phyloP scores from a whole-genome alignment of 108 stramenopile genomes.

The Pseudonitzschia delicatissima region DNA sequence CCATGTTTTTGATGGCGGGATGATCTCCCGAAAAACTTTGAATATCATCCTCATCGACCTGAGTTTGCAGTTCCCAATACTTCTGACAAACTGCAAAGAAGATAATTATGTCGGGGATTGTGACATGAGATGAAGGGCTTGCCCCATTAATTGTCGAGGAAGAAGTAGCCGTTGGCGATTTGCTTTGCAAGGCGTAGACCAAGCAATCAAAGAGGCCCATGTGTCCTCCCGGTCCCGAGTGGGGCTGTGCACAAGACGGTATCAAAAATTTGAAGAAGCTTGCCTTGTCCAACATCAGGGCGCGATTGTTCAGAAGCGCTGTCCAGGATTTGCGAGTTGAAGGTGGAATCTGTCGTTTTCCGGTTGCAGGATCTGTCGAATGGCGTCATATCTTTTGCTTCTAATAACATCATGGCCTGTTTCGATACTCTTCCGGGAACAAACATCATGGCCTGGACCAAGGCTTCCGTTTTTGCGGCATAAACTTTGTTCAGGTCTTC shows the following conservation, averaged over 20 bases:
- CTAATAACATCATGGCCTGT: slow-evolving; percentile 4
- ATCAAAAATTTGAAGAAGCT: slow-evolving; percentile 54
- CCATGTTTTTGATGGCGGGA: slow-evolving; percentile 25
- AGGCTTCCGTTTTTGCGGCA: slow-evolving; percentile 16
- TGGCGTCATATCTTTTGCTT: not conserved
- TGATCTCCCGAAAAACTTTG: slow-evolving; percentile 26
- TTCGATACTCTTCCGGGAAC: slow-evolving; percentile 1
- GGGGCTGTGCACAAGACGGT: slow-evolving; percentile 57
- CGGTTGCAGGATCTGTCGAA: not conserved
- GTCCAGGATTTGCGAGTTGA: slow-evolving; percentile 52
- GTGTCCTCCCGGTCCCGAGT: slow-evolving; percentile 72
- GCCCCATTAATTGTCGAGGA: slow-evolving; percentile 6
- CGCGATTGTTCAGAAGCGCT: slow-evolving; percentile 27
- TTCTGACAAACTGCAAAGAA: slow-evolving; percentile 70
- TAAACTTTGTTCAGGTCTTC: slow-evolving; percentile 7
- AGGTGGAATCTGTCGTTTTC: slow-evolving; percentile 20
- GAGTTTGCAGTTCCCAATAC: slow-evolving; percentile 23
- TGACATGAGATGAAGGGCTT: slow-evolving; percentile 28
- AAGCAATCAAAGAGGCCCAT: slow-evolving; percentile 82
- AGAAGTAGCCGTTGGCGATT: slow-evolving; percentile 12
- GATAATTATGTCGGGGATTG: slow-evolving; percentile 71
- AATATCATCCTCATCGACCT: slow-evolving; percentile 8
- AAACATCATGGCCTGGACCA: slow-evolving; percentile 42
- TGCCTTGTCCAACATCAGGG: slow-evolving; percentile 62
- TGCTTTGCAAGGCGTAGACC: slow-evolving; percentile 55